Base-by-base conservation (phyloP, 352 stramenopile genomes). In the Pythium apleroticum region DNA sequence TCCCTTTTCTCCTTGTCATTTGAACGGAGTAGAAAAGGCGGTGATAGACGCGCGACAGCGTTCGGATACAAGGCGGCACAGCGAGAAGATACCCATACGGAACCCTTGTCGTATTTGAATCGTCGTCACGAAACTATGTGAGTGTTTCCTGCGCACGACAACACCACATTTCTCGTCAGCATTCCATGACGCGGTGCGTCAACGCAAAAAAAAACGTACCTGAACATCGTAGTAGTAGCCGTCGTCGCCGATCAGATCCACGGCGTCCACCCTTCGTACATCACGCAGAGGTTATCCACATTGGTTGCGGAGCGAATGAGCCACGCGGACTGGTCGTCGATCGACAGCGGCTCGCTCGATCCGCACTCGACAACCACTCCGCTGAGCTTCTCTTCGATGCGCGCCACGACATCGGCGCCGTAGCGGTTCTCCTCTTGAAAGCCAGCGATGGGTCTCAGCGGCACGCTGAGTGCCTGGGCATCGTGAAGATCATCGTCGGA, bases 231-330 rank as follows among this genome's bases (percentile, higher is more conserved):
- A 15, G 43, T 12, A 19, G 15, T 28, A 15, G 43, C 9, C n/a
- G 15, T 17, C 20, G 43, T 17, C 2, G n/a, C 14, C n/a, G 41
- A 33, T 60, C 83, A 96, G 58, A 96, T 96, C 87, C 87, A 96
- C 20, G 87, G 86, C 3, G 86, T 96, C 87, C 87, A 96, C 22
- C 87, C 87, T 79, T 96, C 87, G 63, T 96, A 96, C 87, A 96
- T 96, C 54, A 91, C 76, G 43, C 84, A 93, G 5, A 96, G 69
- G 58, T 96, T 96, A 72, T 96, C 86, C 0, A 75, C 75, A 33
- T 82, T 91, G 0, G 86, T 92, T 10, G 87, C 84, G 43, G 92
- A 77, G 17, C 83, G 71, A 46, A 96, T 93, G 5, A 96, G 69
- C 82, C 81, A 96, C 17, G 76, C 75, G n/a, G 84, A 78, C 63